Evolutionary conservation across 78 protist species (phyloP).

Genomic region (Planoprotostelium fungivorum): DNA sequence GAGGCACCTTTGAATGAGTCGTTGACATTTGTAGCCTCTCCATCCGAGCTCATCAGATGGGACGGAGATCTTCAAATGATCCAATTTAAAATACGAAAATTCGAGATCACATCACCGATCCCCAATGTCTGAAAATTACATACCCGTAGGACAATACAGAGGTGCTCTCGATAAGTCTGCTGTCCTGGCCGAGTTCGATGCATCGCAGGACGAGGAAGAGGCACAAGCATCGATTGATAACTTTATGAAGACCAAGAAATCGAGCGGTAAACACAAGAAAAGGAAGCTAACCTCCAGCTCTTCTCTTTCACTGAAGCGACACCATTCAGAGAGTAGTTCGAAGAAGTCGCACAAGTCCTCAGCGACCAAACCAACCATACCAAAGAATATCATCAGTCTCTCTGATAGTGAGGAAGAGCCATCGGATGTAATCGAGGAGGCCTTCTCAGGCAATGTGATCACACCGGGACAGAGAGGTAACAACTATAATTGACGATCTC

Average conservation of each 20-base stretch:
- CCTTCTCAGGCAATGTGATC: no score
- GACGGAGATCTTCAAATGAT: no score
- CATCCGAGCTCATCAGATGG: no score
- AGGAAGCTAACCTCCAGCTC: background rate
- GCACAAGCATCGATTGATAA: background rate
- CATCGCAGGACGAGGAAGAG: background rate
- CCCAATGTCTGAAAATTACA: background rate
- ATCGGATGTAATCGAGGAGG: no score
- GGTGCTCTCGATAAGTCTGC: background rate
- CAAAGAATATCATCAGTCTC: background rate
- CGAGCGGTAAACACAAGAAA: background rate
- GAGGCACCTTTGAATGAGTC: background rate
- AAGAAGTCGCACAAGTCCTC: background rate
- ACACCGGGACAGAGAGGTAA: no score
- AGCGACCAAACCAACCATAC: background rate
- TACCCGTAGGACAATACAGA: background rate
- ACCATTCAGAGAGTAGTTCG: background rate
- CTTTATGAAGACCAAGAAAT: background rate
- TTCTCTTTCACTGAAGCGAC: no score
- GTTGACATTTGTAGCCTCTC: no score
- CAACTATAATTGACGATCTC: no score
- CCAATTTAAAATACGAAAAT: no score
- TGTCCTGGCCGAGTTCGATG: background rate
- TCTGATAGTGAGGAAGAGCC: background rate
- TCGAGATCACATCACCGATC: no score